Conservation (phyloP, 805 yeast genomes). For the Metschnikowia baotianmanensis region DNA sequence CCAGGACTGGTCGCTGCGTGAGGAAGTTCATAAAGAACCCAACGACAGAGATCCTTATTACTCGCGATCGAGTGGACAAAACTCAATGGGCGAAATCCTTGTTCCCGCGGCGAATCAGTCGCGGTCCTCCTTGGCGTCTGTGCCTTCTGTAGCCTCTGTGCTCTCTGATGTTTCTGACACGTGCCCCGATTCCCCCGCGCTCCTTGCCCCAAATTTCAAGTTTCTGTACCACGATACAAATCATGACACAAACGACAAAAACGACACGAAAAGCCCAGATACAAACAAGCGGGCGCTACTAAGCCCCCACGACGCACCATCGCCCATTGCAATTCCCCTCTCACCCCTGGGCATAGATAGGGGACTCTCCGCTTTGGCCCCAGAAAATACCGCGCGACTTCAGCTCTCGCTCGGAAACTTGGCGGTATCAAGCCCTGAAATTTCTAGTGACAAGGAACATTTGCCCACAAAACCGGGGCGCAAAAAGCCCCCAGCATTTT, state of each 20-base stretch:
- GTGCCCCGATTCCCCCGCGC: neutral
- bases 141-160: no score
- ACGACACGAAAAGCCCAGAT: neutral
- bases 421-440: conserved; percentile 11
- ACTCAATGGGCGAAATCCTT: conserved; percentile 1
- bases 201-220: conserved; percentile 10
- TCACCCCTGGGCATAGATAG: conserved; percentile 31
- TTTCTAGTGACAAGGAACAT: conserved; percentile 3
- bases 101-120: conserved; percentile 16
- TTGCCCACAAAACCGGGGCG: conserved; percentile 10
- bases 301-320: conserved; percentile 5
- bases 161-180: conserved; percentile 25
- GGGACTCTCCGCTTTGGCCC: conserved; percentile 21
- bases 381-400: conserved; percentile 17
- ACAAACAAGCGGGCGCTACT: neutral
- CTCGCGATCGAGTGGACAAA: conserved; percentile 1
- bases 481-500: conserved; percentile 16
- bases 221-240: conserved; percentile 4
- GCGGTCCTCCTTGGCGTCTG: conserved; percentile 27
- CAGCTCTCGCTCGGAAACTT: conserved; percentile 15
- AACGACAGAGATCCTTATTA: neutral
- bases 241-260: neutral
- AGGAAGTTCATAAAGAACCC: conserved; percentile 1
- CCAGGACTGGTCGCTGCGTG: neutral
- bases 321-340: conserved; percentile 29